A percentile compares a stretch with the other conserved stretches of the same genome.
Evolutionary conservation across 2,329 filamentous ascomycete species (phyloP).

Genomic region (Madurella mycetomatis): DNA sequence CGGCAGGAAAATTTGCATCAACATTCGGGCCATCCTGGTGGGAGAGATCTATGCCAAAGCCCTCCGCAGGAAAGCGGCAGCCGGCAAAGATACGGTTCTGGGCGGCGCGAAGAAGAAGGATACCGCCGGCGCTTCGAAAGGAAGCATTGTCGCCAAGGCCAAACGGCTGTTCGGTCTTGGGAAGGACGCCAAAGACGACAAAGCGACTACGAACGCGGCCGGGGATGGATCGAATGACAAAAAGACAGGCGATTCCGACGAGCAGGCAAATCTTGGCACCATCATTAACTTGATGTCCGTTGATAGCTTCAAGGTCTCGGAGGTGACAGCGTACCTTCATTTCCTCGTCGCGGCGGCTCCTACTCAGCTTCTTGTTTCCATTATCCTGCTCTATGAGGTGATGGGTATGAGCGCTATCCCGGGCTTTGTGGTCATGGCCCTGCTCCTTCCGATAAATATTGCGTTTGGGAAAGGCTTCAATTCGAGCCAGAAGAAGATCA

Average conservation of each 20-base stretch:
- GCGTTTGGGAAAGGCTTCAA: slow-evolving; percentile 81
- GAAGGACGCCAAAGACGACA: slow-evolving; percentile 45
- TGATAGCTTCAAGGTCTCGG: slow-evolving; percentile 97
- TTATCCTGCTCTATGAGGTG: slow-evolving; percentile 80
- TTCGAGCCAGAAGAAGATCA: slow-evolving; percentile 81
- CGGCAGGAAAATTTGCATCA: slow-evolving; percentile 89
- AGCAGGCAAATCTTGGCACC: slow-evolving; percentile 89
- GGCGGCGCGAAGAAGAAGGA: slow-evolving; percentile 47
- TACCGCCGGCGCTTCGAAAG: slow-evolving; percentile 35
- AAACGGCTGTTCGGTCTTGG: slow-evolving; percentile 58
- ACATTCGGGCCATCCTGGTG: slow-evolving; percentile 88
- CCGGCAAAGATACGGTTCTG: slow-evolving; percentile 68
- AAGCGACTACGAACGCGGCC: slow-evolving; percentile 29
- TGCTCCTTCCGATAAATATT: slow-evolving; percentile 88
- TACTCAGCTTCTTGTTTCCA: slow-evolving; percentile 76
- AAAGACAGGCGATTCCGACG: slow-evolving; percentile 45
- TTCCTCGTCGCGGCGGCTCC: slow-evolving; percentile 92
- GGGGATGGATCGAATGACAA: slow-evolving; percentile 36
- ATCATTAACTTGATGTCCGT: slow-evolving; percentile 99
- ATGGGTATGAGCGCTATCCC: slow-evolving; percentile 92
- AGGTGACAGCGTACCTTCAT: slow-evolving; percentile 91
- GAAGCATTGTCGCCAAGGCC: slow-evolving; percentile 44
- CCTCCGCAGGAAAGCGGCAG: slow-evolving; percentile 80
- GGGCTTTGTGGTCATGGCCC: slow-evolving; percentile 82
- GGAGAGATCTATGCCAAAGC: slow-evolving; percentile 98